Evolutionary conservation across 140 eudicot genomes (phyloP).

Genomic region (Senecio squalidus): DNA sequence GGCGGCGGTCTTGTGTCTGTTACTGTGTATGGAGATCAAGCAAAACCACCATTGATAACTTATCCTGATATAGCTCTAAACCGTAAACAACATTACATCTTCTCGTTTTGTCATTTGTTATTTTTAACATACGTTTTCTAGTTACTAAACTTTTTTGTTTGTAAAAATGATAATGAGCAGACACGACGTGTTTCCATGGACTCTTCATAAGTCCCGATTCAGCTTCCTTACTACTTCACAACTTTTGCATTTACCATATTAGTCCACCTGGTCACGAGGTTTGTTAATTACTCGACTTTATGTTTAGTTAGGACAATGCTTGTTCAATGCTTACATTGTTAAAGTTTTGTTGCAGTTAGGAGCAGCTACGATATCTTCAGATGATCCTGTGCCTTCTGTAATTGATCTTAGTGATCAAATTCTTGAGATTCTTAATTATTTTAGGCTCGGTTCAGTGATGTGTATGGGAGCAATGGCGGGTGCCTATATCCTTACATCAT

Average conservation of each 20-base stretch:
- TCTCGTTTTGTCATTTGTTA: not conserved
- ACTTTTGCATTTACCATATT: constrained; percentile 88
- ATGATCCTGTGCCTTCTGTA: constrained; percentile 51
- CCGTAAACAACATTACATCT: constrained; percentile 37
- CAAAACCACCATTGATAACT: constrained; percentile 87
- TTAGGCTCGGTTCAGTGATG: constrained; percentile 96
- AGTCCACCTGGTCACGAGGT: constrained; percentile 99
- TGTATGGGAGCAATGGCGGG: constrained; percentile 94
- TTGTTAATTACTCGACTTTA: constrained; percentile 24
- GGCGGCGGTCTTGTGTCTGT: constrained; percentile 84
- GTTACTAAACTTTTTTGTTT: not conserved
- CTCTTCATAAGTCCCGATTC: constrained; percentile 78
- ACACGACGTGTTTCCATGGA: constrained; percentile 78
- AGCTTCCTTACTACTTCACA: constrained; percentile 79
- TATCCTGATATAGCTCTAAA: constrained; percentile 93
- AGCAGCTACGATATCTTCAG: constrained; percentile 56
- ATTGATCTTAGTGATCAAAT: constrained; percentile 86
- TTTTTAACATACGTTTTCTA: not conserved
- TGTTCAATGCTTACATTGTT: too few species aligned
- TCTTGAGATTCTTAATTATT: constrained; percentile 75
- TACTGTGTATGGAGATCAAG: constrained; percentile 87
- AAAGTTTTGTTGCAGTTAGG: constrained; percentile 88
- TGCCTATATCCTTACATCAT: constrained; percentile 72
- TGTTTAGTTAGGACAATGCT: too few species aligned
- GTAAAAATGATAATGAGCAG: constrained; percentile 37